Evolutionary conservation across 148 eudicot species (phyloP).

Genomic region (Spergularia bocconei): DNA sequence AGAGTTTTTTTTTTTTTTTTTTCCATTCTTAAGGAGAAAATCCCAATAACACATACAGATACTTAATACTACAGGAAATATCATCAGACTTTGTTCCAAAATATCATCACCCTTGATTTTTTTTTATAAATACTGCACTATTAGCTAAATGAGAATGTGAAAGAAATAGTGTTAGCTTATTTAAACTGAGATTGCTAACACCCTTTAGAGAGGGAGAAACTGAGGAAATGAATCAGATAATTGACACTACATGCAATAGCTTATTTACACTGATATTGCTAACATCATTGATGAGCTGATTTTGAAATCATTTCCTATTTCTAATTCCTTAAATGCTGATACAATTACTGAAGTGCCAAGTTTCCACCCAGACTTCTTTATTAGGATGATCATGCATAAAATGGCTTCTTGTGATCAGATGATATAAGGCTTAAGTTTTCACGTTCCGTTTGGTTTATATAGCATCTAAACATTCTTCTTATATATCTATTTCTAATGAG

Average conservation of each 20-base stretch:
- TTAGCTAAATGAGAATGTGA: not conserved
- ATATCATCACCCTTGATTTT: too few relatives aligned
- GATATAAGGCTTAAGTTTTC: not conserved
- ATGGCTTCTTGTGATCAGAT: slow-evolving; percentile 2
- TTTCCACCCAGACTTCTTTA: not conserved
- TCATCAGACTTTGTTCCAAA: too few relatives aligned
- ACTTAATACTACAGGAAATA: too few relatives aligned
- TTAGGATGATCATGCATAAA: not conserved
- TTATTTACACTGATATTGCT: not conserved
- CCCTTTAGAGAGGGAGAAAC: not conserved
- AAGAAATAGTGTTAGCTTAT: not conserved
- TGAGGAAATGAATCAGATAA: too few relatives aligned
- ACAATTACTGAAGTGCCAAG: not conserved
- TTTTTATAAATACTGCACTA: not conserved
- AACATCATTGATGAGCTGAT: not conserved
- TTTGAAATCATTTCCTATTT: not conserved
- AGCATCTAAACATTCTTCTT: not conserved
- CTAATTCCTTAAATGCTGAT: not conserved
- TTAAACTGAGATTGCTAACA: not conserved
- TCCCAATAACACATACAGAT: not conserved
- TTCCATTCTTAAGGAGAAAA: not conserved
- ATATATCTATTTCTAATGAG: not conserved
- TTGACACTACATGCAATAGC: too few relatives aligned
- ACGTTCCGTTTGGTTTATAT: not conserved
- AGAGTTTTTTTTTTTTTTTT: not conserved